A percentile compares a stretch with the other conserved stretches of the same genome.
These are phyloP conservation scores for Amaranthus tricolor DNA, from an alignment of 179 eudicot species.

Conservation along the genomic window DNA sequence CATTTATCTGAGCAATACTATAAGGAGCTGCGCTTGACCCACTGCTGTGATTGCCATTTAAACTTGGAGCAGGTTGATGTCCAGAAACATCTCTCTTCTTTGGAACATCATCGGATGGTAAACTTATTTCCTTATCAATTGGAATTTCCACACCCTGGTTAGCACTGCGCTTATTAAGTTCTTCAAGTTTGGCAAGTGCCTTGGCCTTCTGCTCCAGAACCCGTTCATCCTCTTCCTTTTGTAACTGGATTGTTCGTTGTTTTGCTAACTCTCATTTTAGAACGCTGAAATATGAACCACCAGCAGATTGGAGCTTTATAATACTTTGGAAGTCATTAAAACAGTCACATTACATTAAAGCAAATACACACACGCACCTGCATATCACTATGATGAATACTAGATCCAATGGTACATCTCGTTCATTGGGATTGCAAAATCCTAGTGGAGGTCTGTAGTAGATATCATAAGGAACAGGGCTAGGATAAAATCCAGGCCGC, in stretches of 20 bases:
- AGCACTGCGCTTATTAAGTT: conserved; percentile 68
- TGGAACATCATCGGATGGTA: conserved; percentile 27
- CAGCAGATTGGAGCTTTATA: conserved; percentile 19
- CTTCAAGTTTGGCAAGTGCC: conserved; percentile 90
- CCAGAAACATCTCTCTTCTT: conserved; percentile 39
- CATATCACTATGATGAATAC: conserved; percentile 44
- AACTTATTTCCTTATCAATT: conserved; percentile 39
- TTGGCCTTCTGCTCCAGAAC: conserved; percentile 86
- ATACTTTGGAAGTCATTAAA: neutral
- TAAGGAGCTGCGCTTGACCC: conserved; percentile 30
- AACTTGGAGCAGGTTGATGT: conserved; percentile 29
- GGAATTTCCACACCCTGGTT: conserved; percentile 44
- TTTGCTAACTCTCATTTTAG: conserved; percentile 76
- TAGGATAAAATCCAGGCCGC: conserved; percentile 85
- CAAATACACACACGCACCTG: conserved; percentile 35
- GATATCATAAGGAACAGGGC: conserved; percentile 74
- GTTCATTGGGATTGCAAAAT: conserved; percentile 65
- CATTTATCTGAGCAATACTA: conserved; percentile 25
- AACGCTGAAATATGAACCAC: conserved; percentile 50
- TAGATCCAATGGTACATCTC: conserved; percentile 46
- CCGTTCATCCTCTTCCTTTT: conserved; percentile 93
- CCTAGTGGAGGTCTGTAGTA: conserved; percentile 91
- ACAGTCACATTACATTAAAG: neutral
- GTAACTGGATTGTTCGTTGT: conserved; percentile 74
- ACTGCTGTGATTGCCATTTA: conserved; percentile 25